Evolutionary conservation across 805 yeast genomes (phyloP), one percentile per base, ranked within the genome.

Genomic region (Yarrowia deformans): DNA sequence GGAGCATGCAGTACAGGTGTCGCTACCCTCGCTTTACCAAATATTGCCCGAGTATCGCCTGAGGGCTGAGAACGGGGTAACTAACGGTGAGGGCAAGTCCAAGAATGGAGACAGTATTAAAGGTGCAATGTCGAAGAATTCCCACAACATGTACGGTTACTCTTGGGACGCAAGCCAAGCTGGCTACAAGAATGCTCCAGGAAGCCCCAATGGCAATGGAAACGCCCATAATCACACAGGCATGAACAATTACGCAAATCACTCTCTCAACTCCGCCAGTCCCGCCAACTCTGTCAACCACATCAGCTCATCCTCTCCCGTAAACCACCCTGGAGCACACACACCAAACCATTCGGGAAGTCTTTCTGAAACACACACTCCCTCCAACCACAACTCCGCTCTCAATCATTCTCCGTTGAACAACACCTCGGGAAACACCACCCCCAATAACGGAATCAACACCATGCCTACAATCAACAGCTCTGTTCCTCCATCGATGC

Each of bases 1-100:
- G 63, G 63, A 56, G 63, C 63, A 56, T 56, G 42, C 48, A 40
- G 63, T 56, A 40, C 63, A 56, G 40, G 63, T 56, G 63, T 56
- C 63, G 63, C 63, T 56, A 56, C 63, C 63, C 48, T 56, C 63
- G 19, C 63, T 56, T 40, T 56, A 56, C 48, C 63, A 56, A 56
- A 56, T 56, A 48, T 56, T 56, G 63, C 63, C 63, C 63, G 63
- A 56, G 63, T 56, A 56, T 56, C 63, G 63, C 63, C 63, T 56
- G 48, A 56, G 63, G 63, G 63, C 63, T 56, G 63, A 56, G 63
- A 39, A 56, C 63, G 63, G 63, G 63, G 63, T 56, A 56, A 56
- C 63, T 56, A 48, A 56, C 63, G 63, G 63, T 56, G 63, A 56
- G 63, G 63, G 63, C 63, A 56, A 48, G 63, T 42, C 63, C 63